Evolutionary conservation across 108 stramenopile genomes (phyloP).

Genomic region (Cyclotella kingstonii): DNA sequence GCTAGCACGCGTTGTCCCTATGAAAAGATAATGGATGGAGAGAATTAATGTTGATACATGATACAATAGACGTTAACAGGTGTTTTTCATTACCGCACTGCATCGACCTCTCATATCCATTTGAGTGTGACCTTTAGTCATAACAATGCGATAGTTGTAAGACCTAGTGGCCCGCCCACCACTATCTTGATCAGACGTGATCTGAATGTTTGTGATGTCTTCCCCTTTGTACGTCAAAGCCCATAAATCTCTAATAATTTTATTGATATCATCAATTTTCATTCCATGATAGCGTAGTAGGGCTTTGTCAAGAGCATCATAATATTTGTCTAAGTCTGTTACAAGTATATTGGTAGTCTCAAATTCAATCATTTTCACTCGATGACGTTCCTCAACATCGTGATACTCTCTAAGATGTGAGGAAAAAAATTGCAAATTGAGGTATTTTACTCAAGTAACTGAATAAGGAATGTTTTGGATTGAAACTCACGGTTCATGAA

Average conservation of each 20-base stretch:
- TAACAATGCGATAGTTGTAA: conserved; percentile 99
- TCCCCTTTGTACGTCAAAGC: conserved; percentile 94
- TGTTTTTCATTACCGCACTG: conserved; percentile 62
- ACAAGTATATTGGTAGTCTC: conserved; percentile 93
- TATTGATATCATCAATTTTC: conserved; percentile 98
- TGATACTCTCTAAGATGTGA: conserved; percentile 61
- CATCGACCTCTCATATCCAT: conserved; percentile 99
- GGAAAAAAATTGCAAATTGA: neutral
- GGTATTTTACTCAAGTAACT: neutral
- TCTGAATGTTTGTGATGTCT: conserved; percentile 96
- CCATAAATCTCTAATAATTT: conserved; percentile 97
- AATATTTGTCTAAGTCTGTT: conserved; percentile 91
- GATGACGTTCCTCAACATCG: conserved; percentile 86
- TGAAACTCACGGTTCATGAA: conserved; percentile 30
- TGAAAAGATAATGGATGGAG: conserved; percentile 20
- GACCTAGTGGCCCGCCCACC: conserved; percentile 59
- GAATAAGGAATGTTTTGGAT: conserved; percentile 1
- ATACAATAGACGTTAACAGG: neutral
- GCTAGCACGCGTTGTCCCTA: conserved; percentile 92
- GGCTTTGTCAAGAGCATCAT: conserved; percentile 89
- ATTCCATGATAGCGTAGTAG: conserved; percentile 88
- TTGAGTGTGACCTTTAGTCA: conserved; percentile 84
- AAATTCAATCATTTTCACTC: conserved; percentile 79
- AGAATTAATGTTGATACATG: conserved; percentile 44
- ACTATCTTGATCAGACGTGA: conserved; percentile 88